Base-by-base conservation (phyloP, 768 basidiomycete species). In the Pholiota molesta region DNA sequence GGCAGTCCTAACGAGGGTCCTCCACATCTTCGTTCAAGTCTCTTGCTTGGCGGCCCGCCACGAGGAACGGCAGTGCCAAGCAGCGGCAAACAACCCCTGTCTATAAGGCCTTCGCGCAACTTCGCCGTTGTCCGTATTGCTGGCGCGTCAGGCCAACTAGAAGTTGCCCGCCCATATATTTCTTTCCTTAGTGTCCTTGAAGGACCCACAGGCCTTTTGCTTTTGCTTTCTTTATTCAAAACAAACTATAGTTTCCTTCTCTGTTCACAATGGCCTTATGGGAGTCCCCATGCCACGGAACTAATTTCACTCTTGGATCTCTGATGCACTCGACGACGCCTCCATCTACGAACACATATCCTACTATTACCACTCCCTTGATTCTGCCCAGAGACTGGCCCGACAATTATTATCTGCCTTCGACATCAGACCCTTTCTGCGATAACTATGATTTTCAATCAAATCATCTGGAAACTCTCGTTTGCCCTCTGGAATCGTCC, bases 391-490 rank as follows among this genome's bases (percentile, higher is more conserved):
- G 69, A 45, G 62, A 70, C 42, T 66, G 62, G 58, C 52, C 66
- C 7, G 63, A 64, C 19, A 57, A 57, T 17, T 59, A 62, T 42
- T 53, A 60, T 54, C 54, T 59, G 56, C 47, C 62, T 59, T 62
- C 60, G 26, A 60, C 61, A 23, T 28, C 45, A 14, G 59, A 62
- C 37, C 17, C 66, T 55, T 64, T 59, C 54, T 53, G 65, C 35
- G 69, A 69, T 45, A 55, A 59, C 40, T 67, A 70, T 51, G 75
- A 78, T 31, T 77, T 75, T 60, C 77, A 78, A 61, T 77, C 79
- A 39, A 80, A 78, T 61, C 68, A 77, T 67, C 61, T 69, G 51
- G 66, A 72, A 49, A 55, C 55, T 52, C 60, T 59, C 49, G 40
- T 42, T 51, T 59, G 29, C 47, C 63, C n/a, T 51, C 61, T 42